A percentile compares a stretch with the other conserved stretches of the same genome.
Conservation (phyloP, 345 rosid genomes). For the Boechera stricta region DNA sequence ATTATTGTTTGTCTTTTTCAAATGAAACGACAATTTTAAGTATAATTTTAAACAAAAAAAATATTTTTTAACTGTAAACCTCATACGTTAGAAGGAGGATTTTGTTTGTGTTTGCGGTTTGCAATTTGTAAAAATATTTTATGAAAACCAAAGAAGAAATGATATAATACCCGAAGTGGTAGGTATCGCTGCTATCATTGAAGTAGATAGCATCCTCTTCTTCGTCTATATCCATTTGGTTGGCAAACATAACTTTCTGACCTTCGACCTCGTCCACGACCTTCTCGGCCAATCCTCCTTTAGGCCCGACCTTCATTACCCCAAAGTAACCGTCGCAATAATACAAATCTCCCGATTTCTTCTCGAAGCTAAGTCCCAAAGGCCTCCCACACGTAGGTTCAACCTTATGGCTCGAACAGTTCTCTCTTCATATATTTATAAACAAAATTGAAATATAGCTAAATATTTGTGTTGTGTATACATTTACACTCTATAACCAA, state of each 20-base stretch:
- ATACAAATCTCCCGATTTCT: constrained; percentile 69
- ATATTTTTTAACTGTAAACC: not conserved
- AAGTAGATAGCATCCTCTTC: constrained; percentile 65
- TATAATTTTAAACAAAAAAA: too few relatives aligned
- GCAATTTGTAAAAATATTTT: not conserved
- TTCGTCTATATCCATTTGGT: constrained; percentile 74
- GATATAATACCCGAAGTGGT: constrained; percentile 59
- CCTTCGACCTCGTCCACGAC: constrained; percentile 61
- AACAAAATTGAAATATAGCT: not conserved
- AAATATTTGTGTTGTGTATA: not conserved
- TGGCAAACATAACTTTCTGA: constrained; percentile 59
- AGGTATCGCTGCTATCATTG: constrained; percentile 64
- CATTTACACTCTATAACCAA: not conserved
- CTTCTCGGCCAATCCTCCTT: constrained; percentile 63
- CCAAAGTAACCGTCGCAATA: constrained; percentile 78
- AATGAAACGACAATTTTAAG: not conserved
- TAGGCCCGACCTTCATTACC: constrained; percentile 65
- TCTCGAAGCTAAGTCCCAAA: constrained; percentile 67
- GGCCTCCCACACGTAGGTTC: constrained; percentile 77
- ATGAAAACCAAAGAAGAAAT: not conserved
- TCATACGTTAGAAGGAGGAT: not conserved
- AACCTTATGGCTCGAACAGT: constrained; percentile 54
- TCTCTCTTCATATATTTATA: constrained; percentile 51
- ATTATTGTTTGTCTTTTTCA: too few relatives aligned
- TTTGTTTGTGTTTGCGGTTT: not conserved